These are phyloP conservation scores for Glaciozyma antarctica DNA, from an alignment of 768 basidiomycete species.

Conservation along the genomic window DNA sequence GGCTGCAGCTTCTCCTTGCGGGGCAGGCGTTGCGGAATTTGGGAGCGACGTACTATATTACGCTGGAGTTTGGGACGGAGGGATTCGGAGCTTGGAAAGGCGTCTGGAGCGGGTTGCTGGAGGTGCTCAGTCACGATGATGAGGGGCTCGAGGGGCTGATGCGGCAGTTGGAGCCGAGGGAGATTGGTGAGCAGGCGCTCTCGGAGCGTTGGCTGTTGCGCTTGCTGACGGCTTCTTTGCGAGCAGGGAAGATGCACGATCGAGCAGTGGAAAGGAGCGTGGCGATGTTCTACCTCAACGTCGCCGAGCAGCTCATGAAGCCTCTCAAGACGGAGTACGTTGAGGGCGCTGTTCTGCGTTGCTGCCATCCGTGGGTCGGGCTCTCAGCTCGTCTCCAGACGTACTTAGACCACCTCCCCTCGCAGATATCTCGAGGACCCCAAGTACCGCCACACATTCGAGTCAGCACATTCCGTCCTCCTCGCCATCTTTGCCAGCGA, in stretches of 20 bases:
- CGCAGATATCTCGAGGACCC: constrained; percentile 54
- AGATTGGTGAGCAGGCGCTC: neutral
- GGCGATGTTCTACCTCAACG: constrained; percentile 58
- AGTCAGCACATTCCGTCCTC: constrained; percentile 76
- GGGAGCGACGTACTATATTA: constrained; percentile 62
- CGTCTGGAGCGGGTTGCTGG: constrained; percentile 65
- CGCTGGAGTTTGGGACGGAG: constrained; percentile 65
- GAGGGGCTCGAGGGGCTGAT: constrained; percentile 4
- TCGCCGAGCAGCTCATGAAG: constrained; percentile 67
- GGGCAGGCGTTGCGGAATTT: constrained; percentile 51
- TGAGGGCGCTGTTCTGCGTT: constrained; percentile 50
- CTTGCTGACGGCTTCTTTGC: constrained; percentile 8
- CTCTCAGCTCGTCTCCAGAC: constrained; percentile 8
- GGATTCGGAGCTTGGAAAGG: constrained; percentile 65
- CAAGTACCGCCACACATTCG: constrained; percentile 62
- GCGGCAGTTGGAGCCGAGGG: constrained; percentile 3
- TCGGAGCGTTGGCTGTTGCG: constrained; percentile 26
- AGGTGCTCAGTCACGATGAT: constrained; percentile 51
- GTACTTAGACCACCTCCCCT: constrained; percentile 6
- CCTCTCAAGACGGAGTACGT: constrained; percentile 51
- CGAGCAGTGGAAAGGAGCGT: constrained; percentile 38
- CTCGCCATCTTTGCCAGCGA: constrained; percentile 61
- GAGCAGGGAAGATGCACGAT: neutral
- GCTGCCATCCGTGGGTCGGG: constrained; percentile 56
- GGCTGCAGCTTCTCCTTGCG: constrained; percentile 43